phyloP scores from a whole-genome alignment of 2,329 filamentous ascomycete genomes.

The Alternaria gansuensis region DNA sequence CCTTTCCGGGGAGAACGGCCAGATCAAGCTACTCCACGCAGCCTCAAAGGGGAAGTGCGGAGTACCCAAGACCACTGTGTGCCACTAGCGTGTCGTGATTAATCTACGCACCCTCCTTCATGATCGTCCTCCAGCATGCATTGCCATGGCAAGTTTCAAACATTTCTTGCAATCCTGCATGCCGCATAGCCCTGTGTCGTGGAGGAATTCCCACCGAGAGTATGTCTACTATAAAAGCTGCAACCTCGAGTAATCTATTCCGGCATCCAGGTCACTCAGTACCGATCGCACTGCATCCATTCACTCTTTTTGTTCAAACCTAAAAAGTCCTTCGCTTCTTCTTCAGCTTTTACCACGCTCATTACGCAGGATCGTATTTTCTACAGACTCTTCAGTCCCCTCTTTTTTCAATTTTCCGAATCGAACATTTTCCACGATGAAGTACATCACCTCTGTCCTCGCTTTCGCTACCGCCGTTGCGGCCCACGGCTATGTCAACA shows the following conservation, averaged over 20 bases:
- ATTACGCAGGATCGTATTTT: slow-evolving; percentile 21
- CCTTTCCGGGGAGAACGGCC: slow-evolving; percentile 9
- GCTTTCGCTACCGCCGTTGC: slow-evolving; percentile 42
- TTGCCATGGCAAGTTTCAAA: slow-evolving; percentile 34
- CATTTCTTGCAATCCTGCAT: slow-evolving; percentile 15
- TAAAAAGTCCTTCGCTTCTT: slow-evolving; percentile 24
- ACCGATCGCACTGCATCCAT: slow-evolving; percentile 31
- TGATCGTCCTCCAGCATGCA: slow-evolving; percentile 36
- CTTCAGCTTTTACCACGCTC: slow-evolving; percentile 11
- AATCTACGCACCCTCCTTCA: slow-evolving; percentile 43
- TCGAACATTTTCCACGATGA: slow-evolving; percentile 36
- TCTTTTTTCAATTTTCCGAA: slow-evolving; percentile 9
- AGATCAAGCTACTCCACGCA: slow-evolving; percentile 9
- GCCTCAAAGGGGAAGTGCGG: slow-evolving; percentile 19
- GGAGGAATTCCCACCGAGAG: slow-evolving; percentile 29
- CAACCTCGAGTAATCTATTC: slow-evolving; percentile 31
- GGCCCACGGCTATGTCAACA: slow-evolving; percentile 50
- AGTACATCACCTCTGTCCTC: slow-evolving; percentile 43
- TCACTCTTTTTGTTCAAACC: slow-evolving; percentile 20
- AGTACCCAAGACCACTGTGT: slow-evolving; percentile 19
- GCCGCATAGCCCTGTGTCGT: slow-evolving; percentile 25
- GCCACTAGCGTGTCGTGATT: slow-evolving; percentile 42
- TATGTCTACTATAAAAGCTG: slow-evolving; percentile 30
- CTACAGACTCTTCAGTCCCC: not conserved
- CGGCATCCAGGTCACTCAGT: slow-evolving; percentile 27